A percentile compares a stretch with the other conserved stretches of the same genome.
phyloP scores from a whole-genome alignment of 768 basidiomycete species.

The Clathrus columnatus region DNA sequence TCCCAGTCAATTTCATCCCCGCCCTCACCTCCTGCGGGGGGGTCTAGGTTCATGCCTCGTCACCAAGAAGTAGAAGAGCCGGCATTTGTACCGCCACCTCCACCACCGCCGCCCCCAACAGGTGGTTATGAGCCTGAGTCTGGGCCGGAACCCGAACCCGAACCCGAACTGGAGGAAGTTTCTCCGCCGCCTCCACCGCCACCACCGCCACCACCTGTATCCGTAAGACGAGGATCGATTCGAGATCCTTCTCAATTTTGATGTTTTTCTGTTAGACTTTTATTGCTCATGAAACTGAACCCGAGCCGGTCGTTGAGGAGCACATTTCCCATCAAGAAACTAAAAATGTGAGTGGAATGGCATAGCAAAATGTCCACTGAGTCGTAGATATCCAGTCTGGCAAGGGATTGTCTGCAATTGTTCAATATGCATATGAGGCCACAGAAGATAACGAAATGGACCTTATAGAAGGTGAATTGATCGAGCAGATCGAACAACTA shows the following conservation, averaged over 20 bases:
- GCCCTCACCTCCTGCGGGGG: conserved; percentile 34
- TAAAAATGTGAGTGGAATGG: not conserved
- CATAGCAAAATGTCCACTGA: not conserved
- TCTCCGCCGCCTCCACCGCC: conserved; percentile 33
- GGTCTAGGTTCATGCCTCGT: conserved; percentile 15
- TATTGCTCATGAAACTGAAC: not conserved
- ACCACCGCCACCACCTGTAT: conserved; percentile 16
- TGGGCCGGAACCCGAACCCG: conserved; percentile 32
- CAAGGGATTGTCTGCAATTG: conserved; percentile 6
- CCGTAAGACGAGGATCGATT: not conserved
- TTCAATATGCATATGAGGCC: conserved; percentile 35
- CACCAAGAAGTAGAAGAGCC: conserved; percentile 1
- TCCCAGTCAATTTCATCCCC: conserved; percentile 32
- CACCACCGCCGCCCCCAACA: conserved; percentile 27
- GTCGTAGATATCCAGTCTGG: not conserved
- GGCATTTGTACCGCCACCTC: conserved; percentile 14
- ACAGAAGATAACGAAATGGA: conserved; percentile 82
- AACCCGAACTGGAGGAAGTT: conserved; percentile 32
- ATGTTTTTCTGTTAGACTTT: not conserved
- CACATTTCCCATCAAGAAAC: not conserved
- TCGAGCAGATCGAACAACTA: conserved; percentile 75
- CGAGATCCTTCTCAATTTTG: not conserved
- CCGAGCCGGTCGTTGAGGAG: not conserved
- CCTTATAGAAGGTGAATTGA: conserved; percentile 70
- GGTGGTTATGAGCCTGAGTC: conserved; percentile 19